A percentile compares a stretch with the other conserved stretches of the same genome.
These are phyloP conservation scores for Fusarium secorum DNA, from an alignment of 2,329 filamentous ascomycete genomes.

Conservation along the genomic window DNA sequence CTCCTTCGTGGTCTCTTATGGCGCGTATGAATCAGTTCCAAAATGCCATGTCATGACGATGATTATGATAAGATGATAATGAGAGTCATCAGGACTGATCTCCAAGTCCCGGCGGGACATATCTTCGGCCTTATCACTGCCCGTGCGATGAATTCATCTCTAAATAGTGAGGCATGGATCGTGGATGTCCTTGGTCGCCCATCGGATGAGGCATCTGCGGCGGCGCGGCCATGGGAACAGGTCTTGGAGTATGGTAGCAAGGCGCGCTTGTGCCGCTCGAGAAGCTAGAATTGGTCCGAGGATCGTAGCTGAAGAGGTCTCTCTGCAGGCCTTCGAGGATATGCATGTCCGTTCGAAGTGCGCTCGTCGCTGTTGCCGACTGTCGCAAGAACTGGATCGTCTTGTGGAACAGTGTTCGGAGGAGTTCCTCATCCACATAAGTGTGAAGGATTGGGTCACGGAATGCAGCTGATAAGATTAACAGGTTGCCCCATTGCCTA, in stretches of 20 bases:
- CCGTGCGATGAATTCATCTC: constrained; percentile 30
- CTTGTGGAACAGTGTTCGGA: constrained; percentile 70
- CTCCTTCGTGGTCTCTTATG: constrained; percentile 4
- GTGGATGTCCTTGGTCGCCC: constrained; percentile 31
- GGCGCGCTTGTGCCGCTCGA: constrained; percentile 49
- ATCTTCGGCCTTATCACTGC: constrained; percentile 8
- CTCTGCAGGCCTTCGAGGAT: constrained; percentile 70
- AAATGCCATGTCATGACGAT: constrained; percentile 35
- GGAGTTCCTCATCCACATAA: constrained; percentile 62
- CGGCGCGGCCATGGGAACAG: constrained; percentile 34
- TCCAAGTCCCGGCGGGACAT: background rate
- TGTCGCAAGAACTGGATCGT: constrained; percentile 80
- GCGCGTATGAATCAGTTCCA: constrained; percentile 13
- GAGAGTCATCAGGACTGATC: constrained; percentile 17
- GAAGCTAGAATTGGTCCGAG: constrained; percentile 50
- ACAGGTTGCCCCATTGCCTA: constrained; percentile 95
- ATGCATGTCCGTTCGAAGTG: constrained; percentile 74
- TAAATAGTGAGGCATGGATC: constrained; percentile 35
- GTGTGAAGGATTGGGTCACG: constrained; percentile 67
- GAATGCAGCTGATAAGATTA: constrained; percentile 84
- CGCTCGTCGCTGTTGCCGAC: constrained; percentile 76
- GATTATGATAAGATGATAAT: constrained; percentile 8
- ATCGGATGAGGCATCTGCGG: constrained; percentile 32
- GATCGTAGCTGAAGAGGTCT: constrained; percentile 51
- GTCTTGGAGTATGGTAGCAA: constrained; percentile 36